Conservation (phyloP, 176 grass and related monocot genomes). For the Guadua angustifolia region DNA sequence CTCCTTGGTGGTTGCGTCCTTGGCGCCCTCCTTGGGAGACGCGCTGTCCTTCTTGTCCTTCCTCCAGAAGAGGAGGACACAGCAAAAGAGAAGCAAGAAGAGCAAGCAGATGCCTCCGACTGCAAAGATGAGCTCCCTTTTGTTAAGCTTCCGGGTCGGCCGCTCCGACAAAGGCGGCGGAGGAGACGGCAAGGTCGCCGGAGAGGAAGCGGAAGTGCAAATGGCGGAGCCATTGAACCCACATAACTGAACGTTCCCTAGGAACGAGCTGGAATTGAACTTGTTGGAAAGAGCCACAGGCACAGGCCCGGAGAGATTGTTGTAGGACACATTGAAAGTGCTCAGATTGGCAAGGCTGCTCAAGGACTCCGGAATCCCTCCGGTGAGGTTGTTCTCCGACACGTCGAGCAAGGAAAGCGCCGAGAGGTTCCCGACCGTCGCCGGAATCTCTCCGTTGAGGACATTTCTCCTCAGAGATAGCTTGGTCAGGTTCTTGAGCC, state of each 20-base stretch:
- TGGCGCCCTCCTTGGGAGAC: slow-evolving; percentile 44
- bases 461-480: slow-evolving; percentile 63
- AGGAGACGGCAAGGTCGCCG: slow-evolving; percentile 42
- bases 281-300: slow-evolving; percentile 69
- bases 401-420: slow-evolving; percentile 71
- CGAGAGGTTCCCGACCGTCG: slow-evolving; percentile 59
- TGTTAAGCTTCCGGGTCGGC: slow-evolving; percentile 58
- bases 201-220: slow-evolving; percentile 70
- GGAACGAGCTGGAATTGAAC: slow-evolving; percentile 90
- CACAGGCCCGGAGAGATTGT: slow-evolving; percentile 74
- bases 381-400: slow-evolving; percentile 83
- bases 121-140: slow-evolving; percentile 70
- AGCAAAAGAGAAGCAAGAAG: slow-evolving; percentile 74
- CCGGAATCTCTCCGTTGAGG: slow-evolving; percentile 70
- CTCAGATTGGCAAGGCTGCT: slow-evolving; percentile 59
- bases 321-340: slow-evolving; percentile 77
- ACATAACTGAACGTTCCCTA: slow-evolving; percentile 82
- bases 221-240: slow-evolving; percentile 72
- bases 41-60: slow-evolving; percentile 49
- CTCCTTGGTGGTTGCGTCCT: slow-evolving; percentile 35
- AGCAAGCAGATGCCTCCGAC: slow-evolving; percentile 63
- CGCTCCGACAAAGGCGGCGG: slow-evolving; percentile 41
- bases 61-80: slow-evolving; percentile 66
- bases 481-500: slow-evolving; percentile 62
- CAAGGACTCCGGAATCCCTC: slow-evolving; percentile 70